phyloP scores from a whole-genome alignment of 2,329 filamentous ascomycete genomes.

The Fusarium chuoi region DNA sequence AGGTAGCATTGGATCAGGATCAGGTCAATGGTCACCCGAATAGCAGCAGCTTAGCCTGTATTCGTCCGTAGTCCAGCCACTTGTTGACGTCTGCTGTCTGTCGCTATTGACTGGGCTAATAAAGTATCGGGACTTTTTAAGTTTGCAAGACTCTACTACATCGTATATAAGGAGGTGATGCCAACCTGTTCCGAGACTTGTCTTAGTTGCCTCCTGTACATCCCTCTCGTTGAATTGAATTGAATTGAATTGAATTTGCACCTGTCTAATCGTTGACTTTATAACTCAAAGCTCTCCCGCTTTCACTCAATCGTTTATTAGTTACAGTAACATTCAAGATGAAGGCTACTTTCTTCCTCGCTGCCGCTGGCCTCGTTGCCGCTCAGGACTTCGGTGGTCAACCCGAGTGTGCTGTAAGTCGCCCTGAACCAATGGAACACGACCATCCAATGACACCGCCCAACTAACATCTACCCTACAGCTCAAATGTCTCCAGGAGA shows the following conservation, averaged over 20 bases:
- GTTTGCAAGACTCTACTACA: neutral
- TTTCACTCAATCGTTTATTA: slow-evolving; percentile 12
- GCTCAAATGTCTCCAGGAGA: slow-evolving; percentile 49
- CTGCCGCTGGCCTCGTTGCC: slow-evolving; percentile 49
- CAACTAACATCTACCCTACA: slow-evolving; percentile 20
- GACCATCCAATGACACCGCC: neutral
- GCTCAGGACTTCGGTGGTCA: slow-evolving; percentile 52
- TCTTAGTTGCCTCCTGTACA: neutral
- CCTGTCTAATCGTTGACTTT: neutral
- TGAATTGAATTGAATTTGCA: neutral
- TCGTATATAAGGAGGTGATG: slow-evolving; percentile 12
- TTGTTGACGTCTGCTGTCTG: neutral
- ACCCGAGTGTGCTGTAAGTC: slow-evolving; percentile 55
- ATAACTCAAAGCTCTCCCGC: slow-evolving; percentile 6
- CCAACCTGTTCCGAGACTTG: neutral
- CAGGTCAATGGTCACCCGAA: neutral
- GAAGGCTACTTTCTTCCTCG: slow-evolving; percentile 53
- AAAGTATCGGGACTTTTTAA: neutral
- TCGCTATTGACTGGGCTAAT: neutral
- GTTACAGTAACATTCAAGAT: slow-evolving; percentile 47
- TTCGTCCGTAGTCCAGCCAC: neutral
- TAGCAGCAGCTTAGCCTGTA: neutral
- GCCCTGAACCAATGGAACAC: neutral
- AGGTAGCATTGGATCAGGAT: neutral
- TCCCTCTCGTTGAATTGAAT: slow-evolving; percentile 3